These are phyloP conservation scores for Sporisorium iseilematis-ciliati DNA, from an alignment of 1,284 basidiomycete genomes.

Conservation along the genomic window DNA sequence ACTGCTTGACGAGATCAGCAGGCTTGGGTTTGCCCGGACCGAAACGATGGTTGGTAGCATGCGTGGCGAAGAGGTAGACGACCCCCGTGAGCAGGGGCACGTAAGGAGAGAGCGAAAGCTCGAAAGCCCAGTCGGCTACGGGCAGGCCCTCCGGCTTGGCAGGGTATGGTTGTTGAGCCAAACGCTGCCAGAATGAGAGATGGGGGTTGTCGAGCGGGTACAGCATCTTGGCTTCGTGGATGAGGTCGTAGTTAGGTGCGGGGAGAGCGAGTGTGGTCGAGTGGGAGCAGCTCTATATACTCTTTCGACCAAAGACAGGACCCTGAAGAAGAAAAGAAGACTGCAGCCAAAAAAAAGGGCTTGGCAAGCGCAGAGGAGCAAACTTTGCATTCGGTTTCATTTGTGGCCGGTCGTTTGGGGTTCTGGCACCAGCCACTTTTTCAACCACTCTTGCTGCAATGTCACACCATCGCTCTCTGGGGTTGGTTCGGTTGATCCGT, in stretches of 20 bases:
- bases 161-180: constrained; percentile 48
- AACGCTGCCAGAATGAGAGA: constrained; percentile 35
- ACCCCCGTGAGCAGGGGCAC: constrained; percentile 38
- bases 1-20: constrained; percentile 51
- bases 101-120: constrained; percentile 50
- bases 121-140: constrained; percentile 43
- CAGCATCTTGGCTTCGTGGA: constrained; percentile 16
- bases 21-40: constrained; percentile 51
- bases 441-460: too few relatives aligned
- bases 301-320: neutral
- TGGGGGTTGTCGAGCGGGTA: constrained; percentile 51
- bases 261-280: neutral
- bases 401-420: too few relatives aligned
- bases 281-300: constrained; percentile 8
- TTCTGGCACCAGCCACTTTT: too few relatives aligned
- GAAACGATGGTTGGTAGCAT: constrained; percentile 47
- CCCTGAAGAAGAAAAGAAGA: neutral
- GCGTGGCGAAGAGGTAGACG: constrained; percentile 53
- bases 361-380: constrained; percentile 2
- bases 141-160: constrained; percentile 53
- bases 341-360: neutral
- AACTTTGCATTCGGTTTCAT: too few relatives aligned
- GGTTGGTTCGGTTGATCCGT: too few relatives aligned
- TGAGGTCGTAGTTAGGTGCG: neutral
- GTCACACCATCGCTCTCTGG: too few relatives aligned